phyloP scores from a whole-genome alignment of 805 yeast genomes.

The Kuraishia floccosa region DNA sequence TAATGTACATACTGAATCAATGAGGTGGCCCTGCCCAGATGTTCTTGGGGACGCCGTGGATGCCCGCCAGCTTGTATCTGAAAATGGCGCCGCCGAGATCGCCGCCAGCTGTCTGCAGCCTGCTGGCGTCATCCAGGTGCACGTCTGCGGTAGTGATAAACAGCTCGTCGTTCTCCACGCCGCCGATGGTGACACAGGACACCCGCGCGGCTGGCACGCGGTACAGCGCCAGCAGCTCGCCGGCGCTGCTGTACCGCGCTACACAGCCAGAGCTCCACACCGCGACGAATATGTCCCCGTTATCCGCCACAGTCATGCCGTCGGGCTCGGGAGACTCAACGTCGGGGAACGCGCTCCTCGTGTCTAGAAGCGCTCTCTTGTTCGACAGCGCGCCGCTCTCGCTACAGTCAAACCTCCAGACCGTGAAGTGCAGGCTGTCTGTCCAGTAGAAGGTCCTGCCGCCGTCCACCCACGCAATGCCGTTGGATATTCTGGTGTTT shows the following conservation, averaged over 20 bases:
- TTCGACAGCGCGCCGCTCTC: conserved; percentile 21
- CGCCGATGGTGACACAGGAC: conserved; percentile 65
- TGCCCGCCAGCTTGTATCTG: conserved; percentile 25
- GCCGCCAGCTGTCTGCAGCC: conserved; percentile 13
- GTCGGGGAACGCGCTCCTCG: conserved; percentile 9
- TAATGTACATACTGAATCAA: conserved; percentile 17
- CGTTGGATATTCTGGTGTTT: conserved; percentile 54
- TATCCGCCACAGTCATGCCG: conserved; percentile 53
- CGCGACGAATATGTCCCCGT: conserved; percentile 51
- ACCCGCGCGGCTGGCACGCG: conserved; percentile 47
- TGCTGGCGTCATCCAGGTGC: conserved; percentile 25
- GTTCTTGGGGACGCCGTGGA: conserved; percentile 20
- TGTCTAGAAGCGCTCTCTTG: conserved; percentile 25
- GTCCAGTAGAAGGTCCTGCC: conserved; percentile 41
- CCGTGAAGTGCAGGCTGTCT: conserved; percentile 33
- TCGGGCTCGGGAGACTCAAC: conserved; percentile 57
- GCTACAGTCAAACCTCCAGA: conserved; percentile 37
- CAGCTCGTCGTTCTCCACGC: conserved; percentile 40
- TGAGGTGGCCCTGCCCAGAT: conserved; percentile 11
- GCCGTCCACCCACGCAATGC: conserved; percentile 44
- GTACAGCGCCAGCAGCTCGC: conserved; percentile 38
- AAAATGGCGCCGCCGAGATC: conserved; percentile 56
- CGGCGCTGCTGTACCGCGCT: conserved; percentile 37
- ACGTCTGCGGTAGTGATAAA: conserved; percentile 60
- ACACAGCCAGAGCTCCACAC: conserved; percentile 53